A percentile compares a stretch with the other conserved stretches of the same genome.
Conservation (phyloP, 2,329 filamentous ascomycete genomes). For the Calonectria ilicicola region DNA sequence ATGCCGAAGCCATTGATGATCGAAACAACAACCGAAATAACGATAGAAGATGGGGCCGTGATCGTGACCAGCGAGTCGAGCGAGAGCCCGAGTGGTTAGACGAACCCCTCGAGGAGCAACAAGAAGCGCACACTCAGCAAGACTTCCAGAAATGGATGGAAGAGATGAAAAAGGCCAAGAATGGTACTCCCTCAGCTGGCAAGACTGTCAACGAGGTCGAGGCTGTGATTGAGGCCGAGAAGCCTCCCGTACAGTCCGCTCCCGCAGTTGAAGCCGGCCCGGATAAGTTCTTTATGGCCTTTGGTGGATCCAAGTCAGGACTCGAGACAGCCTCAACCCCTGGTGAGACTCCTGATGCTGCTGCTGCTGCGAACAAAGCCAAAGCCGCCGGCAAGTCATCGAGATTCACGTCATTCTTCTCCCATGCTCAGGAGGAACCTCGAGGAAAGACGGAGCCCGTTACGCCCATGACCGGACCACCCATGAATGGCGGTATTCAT, state of each 20-base stretch:
- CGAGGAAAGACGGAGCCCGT: conserved; percentile 63
- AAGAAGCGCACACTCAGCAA: conserved; percentile 82
- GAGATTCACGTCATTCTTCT: conserved; percentile 86
- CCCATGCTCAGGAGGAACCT: conserved; percentile 61
- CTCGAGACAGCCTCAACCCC: conserved; percentile 63
- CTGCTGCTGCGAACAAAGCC: conserved; percentile 57
- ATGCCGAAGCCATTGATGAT: conserved; percentile 62
- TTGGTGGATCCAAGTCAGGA: conserved; percentile 55
- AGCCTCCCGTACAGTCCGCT: conserved; percentile 68
- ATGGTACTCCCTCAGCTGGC: conserved; percentile 47
- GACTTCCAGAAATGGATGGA: conserved; percentile 97
- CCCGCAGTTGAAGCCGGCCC: conserved; percentile 75
- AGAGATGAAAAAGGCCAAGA: conserved; percentile 80
- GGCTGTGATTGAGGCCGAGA: conserved; percentile 59
- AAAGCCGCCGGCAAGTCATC: conserved; percentile 78
- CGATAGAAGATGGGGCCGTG: conserved; percentile 67
- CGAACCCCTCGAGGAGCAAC: conserved; percentile 75
- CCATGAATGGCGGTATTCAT: conserved; percentile 27
- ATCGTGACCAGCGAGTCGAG: conserved; percentile 72
- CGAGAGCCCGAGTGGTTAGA: conserved; percentile 95
- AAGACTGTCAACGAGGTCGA: conserved; percentile 51
- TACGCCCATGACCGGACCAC: conserved; percentile 52
- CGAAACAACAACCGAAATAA: conserved; percentile 64
- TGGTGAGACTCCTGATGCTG: conserved; percentile 58
- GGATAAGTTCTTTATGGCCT: conserved; percentile 81